A percentile compares a stretch with the other conserved stretches of the same genome.
Evolutionary conservation across 352 stramenopile species (phyloP).

Genomic region (Globisporangium uncinulatum): DNA sequence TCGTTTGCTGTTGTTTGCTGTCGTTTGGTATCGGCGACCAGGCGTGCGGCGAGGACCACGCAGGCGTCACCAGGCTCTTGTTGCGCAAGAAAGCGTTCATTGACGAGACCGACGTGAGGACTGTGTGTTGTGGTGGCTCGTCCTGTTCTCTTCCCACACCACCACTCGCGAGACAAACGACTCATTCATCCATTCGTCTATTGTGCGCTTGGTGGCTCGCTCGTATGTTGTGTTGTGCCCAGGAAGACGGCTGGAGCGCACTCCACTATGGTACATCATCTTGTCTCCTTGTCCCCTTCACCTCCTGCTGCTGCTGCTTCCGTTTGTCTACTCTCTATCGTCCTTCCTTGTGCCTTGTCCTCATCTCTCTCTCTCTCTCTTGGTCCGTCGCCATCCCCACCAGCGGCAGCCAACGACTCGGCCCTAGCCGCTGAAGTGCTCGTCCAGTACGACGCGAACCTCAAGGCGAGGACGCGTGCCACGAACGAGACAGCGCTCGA

Average conservation of each 20-base stretch:
- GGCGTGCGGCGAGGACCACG: slow-evolving; percentile 71
- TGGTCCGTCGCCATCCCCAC: slow-evolving; percentile 3
- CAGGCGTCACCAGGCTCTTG: slow-evolving; percentile 44
- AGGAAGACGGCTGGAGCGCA: slow-evolving; percentile 73
- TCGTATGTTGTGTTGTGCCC: slow-evolving; percentile 8
- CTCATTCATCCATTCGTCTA: not conserved
- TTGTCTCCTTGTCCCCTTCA: not conserved
- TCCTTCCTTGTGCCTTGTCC: not conserved
- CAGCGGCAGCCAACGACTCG: slow-evolving; percentile 63
- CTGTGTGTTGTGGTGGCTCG: no score
- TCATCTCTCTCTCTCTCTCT: slow-evolving; percentile 2
- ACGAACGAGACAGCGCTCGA: slow-evolving; percentile 77
- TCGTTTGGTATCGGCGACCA: slow-evolving; percentile 10
- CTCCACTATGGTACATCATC: slow-evolving; percentile 63
- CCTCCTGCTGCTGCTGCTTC: not conserved
- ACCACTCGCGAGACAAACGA: not conserved
- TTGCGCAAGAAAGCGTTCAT: slow-evolving; percentile 72
- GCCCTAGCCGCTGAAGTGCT: slow-evolving; percentile 63
- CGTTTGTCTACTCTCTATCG: slow-evolving; percentile 16
- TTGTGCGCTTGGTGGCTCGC: not conserved
- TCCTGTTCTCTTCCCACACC: no score
- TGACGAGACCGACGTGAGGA: slow-evolving; percentile 68
- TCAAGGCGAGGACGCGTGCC: slow-evolving; percentile 51
- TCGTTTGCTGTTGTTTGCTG: not conserved
- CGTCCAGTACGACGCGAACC: slow-evolving; percentile 51